Base-by-base conservation (phyloP, 2,329 filamentous ascomycete species). In the Phaeosphaeriaceae sp. region DNA sequence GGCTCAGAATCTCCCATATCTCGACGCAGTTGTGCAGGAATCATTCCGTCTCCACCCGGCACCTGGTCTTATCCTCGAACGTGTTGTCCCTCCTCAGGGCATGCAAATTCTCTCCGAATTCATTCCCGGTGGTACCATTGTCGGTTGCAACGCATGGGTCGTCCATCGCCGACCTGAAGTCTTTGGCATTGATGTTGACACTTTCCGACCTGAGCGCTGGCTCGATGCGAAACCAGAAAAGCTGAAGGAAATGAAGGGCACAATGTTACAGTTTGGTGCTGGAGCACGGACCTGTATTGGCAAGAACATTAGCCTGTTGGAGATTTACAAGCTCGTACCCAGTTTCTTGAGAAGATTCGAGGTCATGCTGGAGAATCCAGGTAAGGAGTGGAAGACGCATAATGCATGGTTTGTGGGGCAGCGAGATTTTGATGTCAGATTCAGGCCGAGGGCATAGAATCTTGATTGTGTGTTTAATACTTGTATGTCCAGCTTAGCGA, bases 11-110 rank as follows among this genome's bases (percentile, higher is more conserved):
- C 82, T 95, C 1, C 86, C 87, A 0, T 95, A 93, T 73, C 85
- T 95, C 6, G 89, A 93, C 68, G 91, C 91, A 3, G 88, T 88
- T 54, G 84, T 94, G 67, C 91, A 93, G 70, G 91, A 95, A 75
- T 86, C 89, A 4, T 91, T 93, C 79, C 86, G 91, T 13, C 73
- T 92, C 66, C 90, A 93, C 72, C 91, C 91, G 0, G 89, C 91
- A 0, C 84, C 89, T 0, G 91, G 90, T 0, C 79, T 93, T 5
- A 87, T 89, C 0, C 81, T 94, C 45, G 91, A 94, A 76, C 85
- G 91, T 58, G 81, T 93, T 47, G 89, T 91, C 0, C 91, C 91
- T 0, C 76, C 82, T 0, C 81, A 84, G 20, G 90, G 90, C 10
- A 81, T 84, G 22, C 85, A 88, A 45, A 88, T 92, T 52, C 83